Conservation (phyloP, 2,329 filamentous ascomycete genomes). For the Chaetomium olivaceum region DNA sequence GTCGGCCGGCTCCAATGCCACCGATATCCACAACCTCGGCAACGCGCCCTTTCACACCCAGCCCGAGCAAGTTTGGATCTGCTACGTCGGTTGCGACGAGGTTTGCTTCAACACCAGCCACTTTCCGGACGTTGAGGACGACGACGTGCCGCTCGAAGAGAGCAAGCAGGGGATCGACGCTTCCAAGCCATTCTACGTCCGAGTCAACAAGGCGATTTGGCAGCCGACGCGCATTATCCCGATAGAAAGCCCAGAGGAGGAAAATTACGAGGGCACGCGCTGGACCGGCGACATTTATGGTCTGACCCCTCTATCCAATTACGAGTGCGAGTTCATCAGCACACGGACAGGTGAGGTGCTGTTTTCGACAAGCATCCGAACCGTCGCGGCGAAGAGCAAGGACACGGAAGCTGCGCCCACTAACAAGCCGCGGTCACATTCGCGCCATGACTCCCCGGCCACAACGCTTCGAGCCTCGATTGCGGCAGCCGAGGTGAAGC, state of each 20-base stretch:
- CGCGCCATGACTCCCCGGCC: conserved; percentile 73
- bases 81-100: conserved; percentile 75
- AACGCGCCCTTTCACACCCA: conserved; percentile 72
- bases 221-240: conserved; percentile 71
- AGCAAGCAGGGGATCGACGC: conserved; percentile 58
- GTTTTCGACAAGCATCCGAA: conserved; percentile 72
- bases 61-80: conserved; percentile 76
- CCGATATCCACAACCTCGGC: conserved; percentile 74
- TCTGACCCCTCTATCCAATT: conserved; percentile 70
- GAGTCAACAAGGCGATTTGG: conserved; percentile 78
- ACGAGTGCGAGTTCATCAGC: conserved; percentile 76
- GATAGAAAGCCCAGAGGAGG: conserved; percentile 42
- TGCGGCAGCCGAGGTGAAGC: conserved; percentile 67
- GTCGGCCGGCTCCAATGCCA: conserved; percentile 71
- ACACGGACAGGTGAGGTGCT: conserved; percentile 65
- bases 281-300: conserved; percentile 74
- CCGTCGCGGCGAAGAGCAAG: conserved; percentile 52
- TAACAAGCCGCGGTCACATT: conserved; percentile 55
- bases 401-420: conserved; percentile 43
- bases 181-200: conserved; percentile 75
- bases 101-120: conserved; percentile 74
- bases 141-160: conserved; percentile 44
- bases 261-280: conserved; percentile 47
- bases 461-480: conserved; percentile 78
- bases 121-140: conserved; percentile 48